Percentiles rank a stretch among this genome's conserved stretches.
These are phyloP conservation scores for Ogataea kodamae DNA, from an alignment of 805 yeast species.

Conservation along the genomic window DNA sequence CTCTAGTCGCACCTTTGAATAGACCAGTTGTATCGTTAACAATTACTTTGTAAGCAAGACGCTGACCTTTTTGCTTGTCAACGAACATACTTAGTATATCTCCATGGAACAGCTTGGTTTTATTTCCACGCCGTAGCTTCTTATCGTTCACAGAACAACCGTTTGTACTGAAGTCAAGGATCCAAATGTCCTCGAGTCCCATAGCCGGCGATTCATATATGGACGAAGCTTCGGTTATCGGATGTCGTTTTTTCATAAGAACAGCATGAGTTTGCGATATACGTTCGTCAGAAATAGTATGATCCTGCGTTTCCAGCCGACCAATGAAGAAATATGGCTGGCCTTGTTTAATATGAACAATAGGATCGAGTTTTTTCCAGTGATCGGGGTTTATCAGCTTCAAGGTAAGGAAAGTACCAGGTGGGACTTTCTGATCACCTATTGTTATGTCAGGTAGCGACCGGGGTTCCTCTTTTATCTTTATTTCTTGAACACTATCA, in stretches of 20 bases:
- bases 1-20: conserved; percentile 46
- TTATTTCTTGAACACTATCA: conserved; percentile 1
- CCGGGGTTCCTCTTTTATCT: conserved; percentile 3
- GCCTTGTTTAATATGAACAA: conserved; percentile 64
- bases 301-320: conserved; percentile 59
- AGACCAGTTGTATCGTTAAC: conserved; percentile 63
- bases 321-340: conserved; percentile 70
- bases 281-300: conserved; percentile 63
- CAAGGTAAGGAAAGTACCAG: conserved; percentile 62
- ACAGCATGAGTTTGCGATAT: conserved; percentile 84
- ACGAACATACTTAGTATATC: conserved; percentile 65
- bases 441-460: background rate
- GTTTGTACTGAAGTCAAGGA: conserved; percentile 76
- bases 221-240: conserved; percentile 47
- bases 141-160: conserved; percentile 67
- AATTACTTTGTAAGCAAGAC: conserved; percentile 49
- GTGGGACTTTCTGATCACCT: conserved; percentile 34
- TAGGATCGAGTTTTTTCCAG: conserved; percentile 4
- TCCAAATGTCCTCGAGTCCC: conserved; percentile 71
- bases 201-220: conserved; percentile 66
- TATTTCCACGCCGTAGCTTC: conserved; percentile 58
- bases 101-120: conserved; percentile 57
- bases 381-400: conserved; percentile 39
- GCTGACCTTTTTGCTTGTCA: conserved; percentile 52
- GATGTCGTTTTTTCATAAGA: conserved; percentile 59